These are phyloP conservation scores for Diversispora epigaea DNA, from an alignment of 192 early-diverging fungal species.

Conservation along the genomic window DNA sequence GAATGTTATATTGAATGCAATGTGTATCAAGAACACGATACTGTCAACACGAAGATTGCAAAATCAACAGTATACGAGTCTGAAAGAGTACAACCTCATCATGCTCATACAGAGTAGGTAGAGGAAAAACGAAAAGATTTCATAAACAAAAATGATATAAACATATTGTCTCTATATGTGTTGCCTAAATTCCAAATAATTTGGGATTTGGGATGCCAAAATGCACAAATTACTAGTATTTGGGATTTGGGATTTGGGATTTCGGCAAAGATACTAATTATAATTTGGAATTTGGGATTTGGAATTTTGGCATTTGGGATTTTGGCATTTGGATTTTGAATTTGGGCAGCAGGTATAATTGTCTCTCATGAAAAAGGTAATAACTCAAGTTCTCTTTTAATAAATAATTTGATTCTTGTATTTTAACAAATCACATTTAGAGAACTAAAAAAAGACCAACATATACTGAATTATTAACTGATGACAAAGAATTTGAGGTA, in stretches of 20 bases:
- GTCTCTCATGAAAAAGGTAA: constrained; percentile 30
- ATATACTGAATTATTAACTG: constrained; percentile 28
- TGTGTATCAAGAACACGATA: not conserved
- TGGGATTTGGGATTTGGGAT: too few relatives aligned
- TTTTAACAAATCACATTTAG: constrained; percentile 31
- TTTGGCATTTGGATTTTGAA: too few relatives aligned
- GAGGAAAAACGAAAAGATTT: constrained; percentile 30
- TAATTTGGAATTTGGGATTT: too few relatives aligned
- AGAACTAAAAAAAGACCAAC: constrained; percentile 29
- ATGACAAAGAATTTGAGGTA: constrained; percentile 32
- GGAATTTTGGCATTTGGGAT: too few relatives aligned
- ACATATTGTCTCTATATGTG: constrained; percentile 18
- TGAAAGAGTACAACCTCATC: too few relatives aligned
- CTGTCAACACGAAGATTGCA: not conserved
- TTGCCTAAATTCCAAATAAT: too few relatives aligned
- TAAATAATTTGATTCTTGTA: constrained; percentile 26
- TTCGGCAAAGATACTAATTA: too few relatives aligned
- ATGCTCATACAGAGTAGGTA: constrained; percentile 31
- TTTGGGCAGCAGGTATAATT: too few relatives aligned
- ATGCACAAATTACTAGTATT: too few relatives aligned
- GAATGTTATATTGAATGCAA: constrained; percentile 2
- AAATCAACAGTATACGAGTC: not conserved
- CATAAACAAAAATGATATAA: constrained; percentile 23
- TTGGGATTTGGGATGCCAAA: too few relatives aligned
- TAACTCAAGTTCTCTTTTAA: constrained; percentile 33